A percentile compares a stretch with the other conserved stretches of the same genome.
These are phyloP conservation scores for Aspergillus sojae DNA, from an alignment of 2,329 filamentous ascomycete species.

Conservation along the genomic window DNA sequence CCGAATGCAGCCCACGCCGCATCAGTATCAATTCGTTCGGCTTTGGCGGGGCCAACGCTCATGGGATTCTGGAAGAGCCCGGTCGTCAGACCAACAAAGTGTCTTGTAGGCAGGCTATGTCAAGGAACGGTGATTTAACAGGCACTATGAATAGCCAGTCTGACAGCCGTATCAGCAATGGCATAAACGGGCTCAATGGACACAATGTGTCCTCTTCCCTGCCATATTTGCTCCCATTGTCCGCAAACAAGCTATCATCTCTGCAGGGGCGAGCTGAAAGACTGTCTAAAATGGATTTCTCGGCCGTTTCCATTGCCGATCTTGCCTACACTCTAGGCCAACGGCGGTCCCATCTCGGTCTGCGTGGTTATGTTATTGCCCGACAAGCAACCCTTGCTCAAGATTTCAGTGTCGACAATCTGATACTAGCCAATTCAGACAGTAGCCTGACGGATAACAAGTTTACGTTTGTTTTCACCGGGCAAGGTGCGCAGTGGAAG, in stretches of 20 bases:
- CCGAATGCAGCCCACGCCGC: conserved; percentile 11
- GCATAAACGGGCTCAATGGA: not conserved
- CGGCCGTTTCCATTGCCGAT: not conserved
- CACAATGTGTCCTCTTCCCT: not conserved
- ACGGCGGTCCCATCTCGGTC: conserved; percentile 18
- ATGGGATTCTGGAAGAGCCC: conserved; percentile 11
- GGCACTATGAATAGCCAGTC: not conserved
- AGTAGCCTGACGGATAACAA: not conserved
- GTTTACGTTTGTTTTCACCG: conserved; percentile 22
- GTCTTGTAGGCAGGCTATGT: not conserved
- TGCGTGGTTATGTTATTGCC: not conserved
- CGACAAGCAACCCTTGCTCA: not conserved
- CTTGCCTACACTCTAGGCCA: not conserved
- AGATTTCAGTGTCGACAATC: not conserved
- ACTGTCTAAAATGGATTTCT: not conserved
- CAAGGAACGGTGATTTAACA: not conserved
- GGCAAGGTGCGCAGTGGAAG: conserved; percentile 27
- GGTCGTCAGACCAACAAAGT: not conserved
- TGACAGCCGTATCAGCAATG: not conserved
- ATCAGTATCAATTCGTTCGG: conserved; percentile 30
- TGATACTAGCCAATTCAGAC: not conserved
- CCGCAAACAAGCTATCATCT: not conserved
- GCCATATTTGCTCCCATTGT: not conserved
- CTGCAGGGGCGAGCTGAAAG: not conserved
- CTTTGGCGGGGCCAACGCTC: conserved; percentile 34